Evolutionary conservation across 2,329 filamentous ascomycete genomes (phyloP).

Genomic region (Penicillium sp.): DNA sequence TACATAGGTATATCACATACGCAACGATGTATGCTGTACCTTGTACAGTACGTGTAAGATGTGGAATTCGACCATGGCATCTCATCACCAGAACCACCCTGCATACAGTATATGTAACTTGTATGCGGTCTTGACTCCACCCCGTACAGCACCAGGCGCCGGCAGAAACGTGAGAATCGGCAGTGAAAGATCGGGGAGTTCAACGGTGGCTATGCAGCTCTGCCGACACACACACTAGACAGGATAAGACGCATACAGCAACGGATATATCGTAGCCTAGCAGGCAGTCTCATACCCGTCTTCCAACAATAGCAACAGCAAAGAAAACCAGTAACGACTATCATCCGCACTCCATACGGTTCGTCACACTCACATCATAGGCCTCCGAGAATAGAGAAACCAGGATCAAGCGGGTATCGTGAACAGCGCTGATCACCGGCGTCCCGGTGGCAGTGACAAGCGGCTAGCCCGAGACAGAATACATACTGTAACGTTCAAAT

Average conservation of each 20-base stretch:
- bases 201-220: slow-evolving; percentile 11
- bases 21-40: not conserved
- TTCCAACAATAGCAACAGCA: slow-evolving; percentile 5
- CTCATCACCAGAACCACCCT: not conserved
- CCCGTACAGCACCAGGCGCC: not conserved
- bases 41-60: slow-evolving; percentile 5
- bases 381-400: not conserved
- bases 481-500: not conserved
- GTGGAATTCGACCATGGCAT: not conserved
- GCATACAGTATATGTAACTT: not conserved
- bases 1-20: no score
- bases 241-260: not conserved
- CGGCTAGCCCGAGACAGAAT: not conserved
- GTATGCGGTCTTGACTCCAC: not conserved
- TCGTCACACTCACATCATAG: not conserved
- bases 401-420: not conserved
- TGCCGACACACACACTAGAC: not conserved
- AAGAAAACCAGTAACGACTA: not conserved
- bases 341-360: not conserved
- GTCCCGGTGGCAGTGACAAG: slow-evolving; percentile 6
- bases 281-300: slow-evolving; percentile 1
- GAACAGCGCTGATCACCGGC: not conserved
- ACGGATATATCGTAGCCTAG: slow-evolving; percentile 6
- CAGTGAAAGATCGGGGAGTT: not conserved
- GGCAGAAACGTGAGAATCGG: not conserved